Evolutionary conservation across 108 stramenopile genomes (phyloP).

Genomic region (Nitzschia sp.): DNA sequence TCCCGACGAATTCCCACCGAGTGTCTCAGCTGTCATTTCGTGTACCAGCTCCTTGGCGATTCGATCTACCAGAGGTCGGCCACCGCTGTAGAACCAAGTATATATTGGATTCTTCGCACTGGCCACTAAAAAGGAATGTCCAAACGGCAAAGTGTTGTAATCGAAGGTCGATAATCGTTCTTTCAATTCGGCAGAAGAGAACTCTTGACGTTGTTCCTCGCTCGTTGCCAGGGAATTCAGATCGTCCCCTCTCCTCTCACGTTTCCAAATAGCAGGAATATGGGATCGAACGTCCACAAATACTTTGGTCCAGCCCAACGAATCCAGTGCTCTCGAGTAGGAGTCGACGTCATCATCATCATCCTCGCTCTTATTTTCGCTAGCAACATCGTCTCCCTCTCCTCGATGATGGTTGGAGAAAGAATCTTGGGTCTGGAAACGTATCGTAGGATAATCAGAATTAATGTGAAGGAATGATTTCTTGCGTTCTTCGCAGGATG

Average conservation of each 20-base stretch:
- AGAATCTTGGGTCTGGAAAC: not conserved
- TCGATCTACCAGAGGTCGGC: slow-evolving; percentile 60
- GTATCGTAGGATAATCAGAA: not conserved
- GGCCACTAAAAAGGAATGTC: slow-evolving; percentile 61
- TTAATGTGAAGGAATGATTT: not conserved
- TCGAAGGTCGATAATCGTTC: not conserved
- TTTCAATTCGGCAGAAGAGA: slow-evolving; percentile 29
- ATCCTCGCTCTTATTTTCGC: not conserved
- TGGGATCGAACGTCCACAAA: slow-evolving; percentile 64
- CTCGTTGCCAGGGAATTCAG: not conserved
- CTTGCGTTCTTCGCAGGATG: not conserved
- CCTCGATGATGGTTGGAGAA: not conserved
- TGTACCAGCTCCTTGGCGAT: slow-evolving; percentile 45
- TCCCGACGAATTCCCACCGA: no score
- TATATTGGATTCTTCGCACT: slow-evolving; percentile 49
- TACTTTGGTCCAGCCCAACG: slow-evolving; percentile 83
- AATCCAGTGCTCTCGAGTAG: slow-evolving; percentile 57
- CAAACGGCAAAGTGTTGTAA: slow-evolving; percentile 46
- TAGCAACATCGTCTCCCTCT: not conserved
- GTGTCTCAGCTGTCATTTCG: slow-evolving; percentile 16
- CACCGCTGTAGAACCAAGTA: slow-evolving; percentile 46
- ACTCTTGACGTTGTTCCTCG: slow-evolving; percentile 2
- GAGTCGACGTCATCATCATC: slow-evolving; percentile 35
- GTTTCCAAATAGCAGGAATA: slow-evolving; percentile 28
- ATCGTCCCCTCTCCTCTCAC: not conserved